Evolutionary conservation across 176 grass and related monocot genomes (phyloP).

Genomic region (Avena eriantha): DNA sequence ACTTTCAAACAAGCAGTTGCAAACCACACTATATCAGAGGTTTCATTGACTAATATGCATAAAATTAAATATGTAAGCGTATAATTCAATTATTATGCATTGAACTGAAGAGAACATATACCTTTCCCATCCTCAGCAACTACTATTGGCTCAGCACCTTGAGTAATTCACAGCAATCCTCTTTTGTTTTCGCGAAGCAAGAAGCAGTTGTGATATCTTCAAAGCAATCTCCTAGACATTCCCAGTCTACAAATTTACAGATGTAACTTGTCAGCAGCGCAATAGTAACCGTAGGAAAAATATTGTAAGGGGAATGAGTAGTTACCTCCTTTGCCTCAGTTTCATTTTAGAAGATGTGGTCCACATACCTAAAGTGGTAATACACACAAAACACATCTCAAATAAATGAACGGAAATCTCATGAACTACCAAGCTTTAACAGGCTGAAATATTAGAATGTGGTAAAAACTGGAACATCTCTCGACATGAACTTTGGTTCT

Average conservation of each 20-base stretch:
- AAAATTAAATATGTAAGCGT: neutral
- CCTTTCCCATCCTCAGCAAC: too few relatives aligned
- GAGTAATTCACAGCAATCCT: conserved; percentile 86
- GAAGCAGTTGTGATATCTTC: conserved; percentile 78
- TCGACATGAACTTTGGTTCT: neutral
- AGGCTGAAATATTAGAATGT: conserved; percentile 18
- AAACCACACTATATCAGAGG: neutral
- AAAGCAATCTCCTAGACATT: conserved; percentile 88
- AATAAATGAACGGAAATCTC: conserved; percentile 23
- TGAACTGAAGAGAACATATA: neutral
- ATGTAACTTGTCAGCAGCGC: conserved; percentile 32
- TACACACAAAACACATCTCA: conserved; percentile 12
- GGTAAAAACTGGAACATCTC: conserved; percentile 15
- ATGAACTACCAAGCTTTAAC: conserved; percentile 26
- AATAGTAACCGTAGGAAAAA: neutral
- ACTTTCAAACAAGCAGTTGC: conserved; percentile 13
- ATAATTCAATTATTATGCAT: neutral
- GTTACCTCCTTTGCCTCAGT: conserved; percentile 92
- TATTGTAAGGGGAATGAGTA: neutral
- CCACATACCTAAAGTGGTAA: conserved; percentile 61
- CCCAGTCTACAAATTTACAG: conserved; percentile 62
- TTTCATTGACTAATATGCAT: neutral
- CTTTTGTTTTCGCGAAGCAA: conserved; percentile 65
- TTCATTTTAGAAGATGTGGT: conserved; percentile 90
- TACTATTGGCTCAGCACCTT: conserved; percentile 48